These are phyloP conservation scores for Alternaria consortialis DNA, from an alignment of 2,329 filamentous ascomycete species.

Conservation along the genomic window DNA sequence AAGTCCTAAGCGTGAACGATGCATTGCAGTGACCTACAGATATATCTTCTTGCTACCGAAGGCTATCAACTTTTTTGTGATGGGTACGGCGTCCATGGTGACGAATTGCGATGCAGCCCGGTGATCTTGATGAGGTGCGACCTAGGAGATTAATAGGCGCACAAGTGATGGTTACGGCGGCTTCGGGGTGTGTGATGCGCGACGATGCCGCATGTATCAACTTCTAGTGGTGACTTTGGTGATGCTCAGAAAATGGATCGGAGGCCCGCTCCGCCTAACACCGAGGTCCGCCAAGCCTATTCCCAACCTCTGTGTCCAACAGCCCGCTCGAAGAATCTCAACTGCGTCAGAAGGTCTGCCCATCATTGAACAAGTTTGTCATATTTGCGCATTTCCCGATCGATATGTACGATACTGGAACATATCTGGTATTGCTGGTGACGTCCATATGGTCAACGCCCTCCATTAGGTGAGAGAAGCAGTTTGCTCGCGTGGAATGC, in stretches of 20 bases:
- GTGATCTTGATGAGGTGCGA: neutral
- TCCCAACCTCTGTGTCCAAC: neutral
- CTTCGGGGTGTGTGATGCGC: conserved; percentile 4
- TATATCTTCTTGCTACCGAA: conserved; percentile 58
- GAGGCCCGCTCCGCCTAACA: conserved; percentile 19
- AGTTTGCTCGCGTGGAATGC: neutral
- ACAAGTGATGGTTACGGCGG: neutral
- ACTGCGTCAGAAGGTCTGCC: neutral
- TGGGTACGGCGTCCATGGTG: conserved; percentile 41
- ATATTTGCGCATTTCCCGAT: neutral
- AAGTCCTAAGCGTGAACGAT: conserved; percentile 13
- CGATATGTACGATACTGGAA: neutral
- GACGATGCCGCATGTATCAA: conserved; percentile 4
- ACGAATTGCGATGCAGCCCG: neutral
- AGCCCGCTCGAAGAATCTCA: neutral
- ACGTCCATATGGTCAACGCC: neutral
- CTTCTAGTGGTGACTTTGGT: conserved; percentile 7
- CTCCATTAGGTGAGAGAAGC: neutral
- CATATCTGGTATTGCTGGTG: neutral
- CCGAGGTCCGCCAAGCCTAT: conserved; percentile 8
- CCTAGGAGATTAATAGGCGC: neutral
- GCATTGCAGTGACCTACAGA: conserved; percentile 50
- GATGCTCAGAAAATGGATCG: conserved; percentile 30
- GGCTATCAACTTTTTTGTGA: conserved; percentile 46
- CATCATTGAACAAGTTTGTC: neutral